Evolutionary conservation across 768 basidiomycete species (phyloP).

Genomic region (Neoboletus magnificus): DNA sequence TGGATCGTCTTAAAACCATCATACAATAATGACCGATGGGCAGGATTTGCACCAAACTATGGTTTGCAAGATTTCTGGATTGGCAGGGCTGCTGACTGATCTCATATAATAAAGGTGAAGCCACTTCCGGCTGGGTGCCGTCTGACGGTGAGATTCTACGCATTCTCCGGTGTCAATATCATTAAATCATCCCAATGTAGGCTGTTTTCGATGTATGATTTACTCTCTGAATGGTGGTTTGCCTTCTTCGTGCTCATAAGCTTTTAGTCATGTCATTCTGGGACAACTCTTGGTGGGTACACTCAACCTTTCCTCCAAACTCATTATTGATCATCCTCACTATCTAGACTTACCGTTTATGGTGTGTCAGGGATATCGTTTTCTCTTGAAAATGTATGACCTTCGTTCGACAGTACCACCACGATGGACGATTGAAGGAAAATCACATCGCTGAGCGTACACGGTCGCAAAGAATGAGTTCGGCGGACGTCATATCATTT

Average conservation of each 20-base stretch:
- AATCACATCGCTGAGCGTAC: slow-evolving; percentile 36
- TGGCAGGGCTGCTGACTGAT: not conserved
- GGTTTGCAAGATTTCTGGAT: slow-evolving; percentile 21
- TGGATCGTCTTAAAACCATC: not conserved
- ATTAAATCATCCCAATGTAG: slow-evolving; percentile 7
- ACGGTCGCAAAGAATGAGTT: slow-evolving; percentile 45
- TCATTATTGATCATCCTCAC: not conserved
- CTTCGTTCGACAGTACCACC: slow-evolving; percentile 45
- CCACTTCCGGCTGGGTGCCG: slow-evolving; percentile 65
- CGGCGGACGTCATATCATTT: slow-evolving; percentile 81
- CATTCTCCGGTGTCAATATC: not conserved
- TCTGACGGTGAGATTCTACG: slow-evolving; percentile 43
- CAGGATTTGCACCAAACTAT: slow-evolving; percentile 43
- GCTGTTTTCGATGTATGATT: slow-evolving; percentile 49
- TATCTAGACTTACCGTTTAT: slow-evolving; percentile 27
- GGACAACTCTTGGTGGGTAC: slow-evolving; percentile 42
- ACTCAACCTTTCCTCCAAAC: not conserved
- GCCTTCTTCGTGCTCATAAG: not conserved
- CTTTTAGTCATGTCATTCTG: slow-evolving; percentile 46
- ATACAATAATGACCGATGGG: not conserved
- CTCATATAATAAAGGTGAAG: slow-evolving; percentile 34
- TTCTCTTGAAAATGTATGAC: not conserved
- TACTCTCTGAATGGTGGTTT: not conserved
- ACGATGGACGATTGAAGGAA: slow-evolving; percentile 52
- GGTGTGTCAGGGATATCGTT: slow-evolving; percentile 10